Evolutionary conservation across 1,284 basidiomycete species (phyloP).

Genomic region (Amylostereum chailletii): DNA sequence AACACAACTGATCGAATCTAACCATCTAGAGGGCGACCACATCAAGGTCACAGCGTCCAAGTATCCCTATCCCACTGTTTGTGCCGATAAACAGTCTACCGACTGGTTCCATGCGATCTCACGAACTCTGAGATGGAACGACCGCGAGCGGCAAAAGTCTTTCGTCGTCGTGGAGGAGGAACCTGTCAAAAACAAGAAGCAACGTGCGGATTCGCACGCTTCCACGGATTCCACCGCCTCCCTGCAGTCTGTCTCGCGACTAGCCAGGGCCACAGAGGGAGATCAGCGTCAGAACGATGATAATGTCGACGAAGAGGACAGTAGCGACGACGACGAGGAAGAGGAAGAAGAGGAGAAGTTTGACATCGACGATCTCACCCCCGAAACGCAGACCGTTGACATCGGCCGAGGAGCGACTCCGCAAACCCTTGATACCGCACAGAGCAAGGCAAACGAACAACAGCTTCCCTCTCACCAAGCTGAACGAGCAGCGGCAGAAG

Average conservation of each 20-base stretch:
- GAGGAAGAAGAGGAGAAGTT: slow-evolving; percentile 69
- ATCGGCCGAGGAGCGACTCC: background rate
- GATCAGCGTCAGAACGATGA: slow-evolving; percentile 26
- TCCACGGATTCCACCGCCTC: slow-evolving; percentile 7
- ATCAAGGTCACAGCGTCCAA: slow-evolving; percentile 98
- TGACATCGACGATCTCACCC: slow-evolving; percentile 84
- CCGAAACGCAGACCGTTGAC: slow-evolving; percentile 9
- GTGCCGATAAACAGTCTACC: slow-evolving; percentile 92
- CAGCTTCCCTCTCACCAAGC: slow-evolving; percentile 2
- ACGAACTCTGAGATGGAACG: slow-evolving; percentile 96
- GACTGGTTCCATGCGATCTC: slow-evolving; percentile 99
- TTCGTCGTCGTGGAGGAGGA: slow-evolving; percentile 96
- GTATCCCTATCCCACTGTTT: slow-evolving; percentile 98
- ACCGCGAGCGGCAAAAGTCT: slow-evolving; percentile 93
- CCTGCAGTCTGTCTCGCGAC: slow-evolving; percentile 8
- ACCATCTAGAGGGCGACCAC: slow-evolving; percentile 84
- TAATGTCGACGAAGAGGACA: slow-evolving; percentile 45
- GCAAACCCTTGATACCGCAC: slow-evolving; percentile 20
- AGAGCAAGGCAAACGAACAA: slow-evolving; percentile 19
- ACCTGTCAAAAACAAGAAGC: slow-evolving; percentile 35
- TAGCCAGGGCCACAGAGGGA: slow-evolving; percentile 5
- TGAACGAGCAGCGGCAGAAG: slow-evolving; percentile 15
- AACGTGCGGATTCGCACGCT: slow-evolving; percentile 18
- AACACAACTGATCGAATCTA: background rate
- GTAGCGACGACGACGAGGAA: slow-evolving; percentile 29